Evolutionary conservation across 805 yeast species (phyloP).

Genomic region (Deakozyma indianensis): DNA sequence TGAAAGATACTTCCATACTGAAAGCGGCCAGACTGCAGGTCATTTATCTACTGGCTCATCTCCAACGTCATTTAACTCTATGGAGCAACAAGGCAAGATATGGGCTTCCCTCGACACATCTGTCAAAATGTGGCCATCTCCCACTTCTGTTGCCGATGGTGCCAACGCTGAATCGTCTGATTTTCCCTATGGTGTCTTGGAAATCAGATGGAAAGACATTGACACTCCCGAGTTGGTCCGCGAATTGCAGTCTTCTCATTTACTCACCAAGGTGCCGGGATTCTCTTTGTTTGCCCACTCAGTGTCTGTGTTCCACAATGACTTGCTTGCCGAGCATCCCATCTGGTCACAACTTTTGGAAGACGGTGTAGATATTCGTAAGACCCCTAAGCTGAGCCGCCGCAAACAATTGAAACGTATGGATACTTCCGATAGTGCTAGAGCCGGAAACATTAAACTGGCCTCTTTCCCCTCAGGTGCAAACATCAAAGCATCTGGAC

Average conservation of each 20-base stretch:
- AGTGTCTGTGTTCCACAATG: conserved; percentile 19
- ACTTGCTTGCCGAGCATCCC: conserved; percentile 22
- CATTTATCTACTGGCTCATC: background rate
- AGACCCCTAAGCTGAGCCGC: conserved; percentile 23
- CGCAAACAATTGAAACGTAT: background rate
- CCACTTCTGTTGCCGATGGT: background rate
- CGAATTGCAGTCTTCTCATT: conserved; percentile 31
- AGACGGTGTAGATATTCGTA: conserved; percentile 29
- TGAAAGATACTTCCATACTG: conserved; percentile 7
- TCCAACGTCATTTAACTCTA: background rate
- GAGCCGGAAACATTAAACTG: background rate
- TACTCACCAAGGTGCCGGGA: conserved; percentile 32
- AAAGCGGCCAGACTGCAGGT: background rate
- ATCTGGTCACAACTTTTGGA: conserved; percentile 26
- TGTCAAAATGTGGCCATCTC: conserved; percentile 7
- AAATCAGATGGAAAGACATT: conserved; percentile 30
- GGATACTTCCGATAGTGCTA: conserved; percentile 2
- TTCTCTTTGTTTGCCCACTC: conserved; percentile 25
- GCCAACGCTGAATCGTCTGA: conserved; percentile 2
- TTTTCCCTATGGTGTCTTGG: conserved; percentile 38
- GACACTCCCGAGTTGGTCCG: conserved; percentile 24
- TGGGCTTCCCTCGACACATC: conserved; percentile 26
- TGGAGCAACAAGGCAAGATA: conserved; percentile 7
- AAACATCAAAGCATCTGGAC: background rate
- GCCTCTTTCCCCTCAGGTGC: background rate